These are phyloP conservation scores for Barnettozyma vustinii DNA, from an alignment of 805 yeast species.

Conservation along the genomic window DNA sequence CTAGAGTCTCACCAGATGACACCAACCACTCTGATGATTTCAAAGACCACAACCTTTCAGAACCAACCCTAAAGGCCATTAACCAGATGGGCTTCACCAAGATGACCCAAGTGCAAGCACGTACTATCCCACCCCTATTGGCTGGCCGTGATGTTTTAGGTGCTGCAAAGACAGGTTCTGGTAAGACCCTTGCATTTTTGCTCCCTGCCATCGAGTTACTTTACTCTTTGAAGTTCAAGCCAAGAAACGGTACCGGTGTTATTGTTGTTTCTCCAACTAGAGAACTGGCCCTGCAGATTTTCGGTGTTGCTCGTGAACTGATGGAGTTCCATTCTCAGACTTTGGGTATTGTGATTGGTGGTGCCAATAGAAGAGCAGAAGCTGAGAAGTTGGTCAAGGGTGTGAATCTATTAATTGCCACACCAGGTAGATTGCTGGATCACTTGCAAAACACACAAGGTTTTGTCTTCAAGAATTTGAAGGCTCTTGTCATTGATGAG, in stretches of 20 bases:
- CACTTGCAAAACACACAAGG: slow-evolving; percentile 95
- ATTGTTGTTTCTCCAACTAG: slow-evolving; percentile 95
- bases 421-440: slow-evolving; percentile 96
- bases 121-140: slow-evolving; percentile 92
- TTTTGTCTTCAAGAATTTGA: slow-evolving; percentile 88
- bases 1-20: slow-evolving; percentile 22
- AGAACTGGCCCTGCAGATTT: slow-evolving; percentile 94
- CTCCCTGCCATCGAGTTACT: slow-evolving; percentile 94
- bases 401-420: slow-evolving; percentile 89
- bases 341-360: slow-evolving; percentile 95
- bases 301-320: slow-evolving; percentile 94
- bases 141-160: slow-evolving; percentile 98
- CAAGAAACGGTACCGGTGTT: slow-evolving; percentile 97
- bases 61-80: slow-evolving; percentile 77
- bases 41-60: slow-evolving; percentile 61
- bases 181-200: slow-evolving; percentile 93
- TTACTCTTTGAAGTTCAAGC: slow-evolving; percentile 87
- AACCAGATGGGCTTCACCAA: slow-evolving; percentile 82
- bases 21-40: slow-evolving; percentile 32
- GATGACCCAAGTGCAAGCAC: slow-evolving; percentile 93
- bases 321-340: slow-evolving; percentile 85
- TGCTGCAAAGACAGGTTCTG: slow-evolving; percentile 99
- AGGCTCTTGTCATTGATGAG: slow-evolving; percentile 92
- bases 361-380: slow-evolving; percentile 96
- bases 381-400: slow-evolving; percentile 93